These are phyloP conservation scores for Fusarium chuoi DNA, from an alignment of 2,329 filamentous ascomycete genomes.

Conservation along the genomic window DNA sequence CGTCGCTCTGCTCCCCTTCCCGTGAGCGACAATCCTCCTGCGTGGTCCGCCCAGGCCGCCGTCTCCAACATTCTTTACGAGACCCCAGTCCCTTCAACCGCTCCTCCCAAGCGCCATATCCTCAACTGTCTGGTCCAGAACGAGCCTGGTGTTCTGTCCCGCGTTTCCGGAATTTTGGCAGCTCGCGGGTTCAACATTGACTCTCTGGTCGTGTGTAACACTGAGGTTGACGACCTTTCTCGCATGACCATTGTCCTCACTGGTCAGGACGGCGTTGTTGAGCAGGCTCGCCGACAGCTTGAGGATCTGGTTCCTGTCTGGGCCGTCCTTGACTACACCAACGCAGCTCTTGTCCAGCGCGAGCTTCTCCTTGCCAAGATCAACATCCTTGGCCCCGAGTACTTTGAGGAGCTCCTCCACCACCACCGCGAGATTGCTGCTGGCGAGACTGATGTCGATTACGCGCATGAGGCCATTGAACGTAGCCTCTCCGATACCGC, in stretches of 20 bases:
- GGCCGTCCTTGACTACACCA: conserved; percentile 97
- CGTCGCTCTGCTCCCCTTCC: conserved; percentile 88
- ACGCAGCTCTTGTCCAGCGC: conserved; percentile 91
- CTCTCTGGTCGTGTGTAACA: conserved; percentile 96
- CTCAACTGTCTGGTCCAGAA: conserved; percentile 99
- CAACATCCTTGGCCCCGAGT: conserved; percentile 95
- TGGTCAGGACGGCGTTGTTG: conserved; percentile 95
- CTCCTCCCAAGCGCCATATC: conserved; percentile 91
- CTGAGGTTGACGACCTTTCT: conserved; percentile 94
- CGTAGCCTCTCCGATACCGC: conserved; percentile 58
- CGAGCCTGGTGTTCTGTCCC: conserved; percentile 95
- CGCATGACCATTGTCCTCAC: conserved; percentile 99
- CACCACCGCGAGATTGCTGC: conserved; percentile 90
- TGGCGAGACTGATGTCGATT: conserved; percentile 59
- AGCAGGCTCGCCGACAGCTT: conserved; percentile 93
- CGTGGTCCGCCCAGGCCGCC: conserved; percentile 91
- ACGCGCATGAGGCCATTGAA: conserved; percentile 49
- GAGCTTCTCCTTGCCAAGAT: conserved; percentile 96
- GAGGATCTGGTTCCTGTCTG: conserved; percentile 98
- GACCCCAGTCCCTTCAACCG: conserved; percentile 84
- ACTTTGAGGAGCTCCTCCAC: conserved; percentile 95
- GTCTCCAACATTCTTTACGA: conserved; percentile 99
- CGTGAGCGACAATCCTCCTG: conserved; percentile 76
- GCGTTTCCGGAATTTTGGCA: conserved; percentile 94
- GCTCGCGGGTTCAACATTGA: conserved; percentile 99